Conservation (phyloP, 2,329 filamentous ascomycete species). For the Amauroascus niger region DNA sequence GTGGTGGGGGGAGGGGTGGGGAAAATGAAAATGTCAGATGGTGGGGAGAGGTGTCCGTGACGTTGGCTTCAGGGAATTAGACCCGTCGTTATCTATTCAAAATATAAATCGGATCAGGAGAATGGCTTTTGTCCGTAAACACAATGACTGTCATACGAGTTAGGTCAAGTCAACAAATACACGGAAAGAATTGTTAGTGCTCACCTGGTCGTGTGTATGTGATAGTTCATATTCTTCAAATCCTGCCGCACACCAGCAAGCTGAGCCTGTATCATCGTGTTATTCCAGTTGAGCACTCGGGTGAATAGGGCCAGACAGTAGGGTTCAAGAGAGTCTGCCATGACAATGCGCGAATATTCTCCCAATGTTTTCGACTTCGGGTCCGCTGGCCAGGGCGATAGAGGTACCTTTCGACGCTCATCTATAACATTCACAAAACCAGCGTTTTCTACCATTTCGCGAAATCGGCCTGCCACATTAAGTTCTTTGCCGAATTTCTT, state of each 20-base stretch:
- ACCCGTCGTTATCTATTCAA: not conserved
- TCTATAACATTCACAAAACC: slow-evolving; percentile 45
- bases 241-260: slow-evolving; percentile 14
- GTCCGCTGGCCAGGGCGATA: slow-evolving; percentile 27
- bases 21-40: not conserved
- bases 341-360: slow-evolving; percentile 17
- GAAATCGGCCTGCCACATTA: slow-evolving; percentile 26
- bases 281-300: slow-evolving; percentile 20
- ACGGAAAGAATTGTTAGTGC: not conserved
- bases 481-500: slow-evolving; percentile 22
- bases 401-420: slow-evolving; percentile 24
- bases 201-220: slow-evolving; percentile 12
- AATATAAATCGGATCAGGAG: not conserved
- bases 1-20: not conserved
- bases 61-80: not conserved
- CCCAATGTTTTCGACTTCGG: slow-evolving; percentile 15
- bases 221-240: slow-evolving; percentile 13
- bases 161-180: not conserved
- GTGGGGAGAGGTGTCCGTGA: not conserved
- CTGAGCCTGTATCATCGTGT: slow-evolving; percentile 14
- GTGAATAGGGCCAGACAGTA: slow-evolving; percentile 22
- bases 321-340: slow-evolving; percentile 22
- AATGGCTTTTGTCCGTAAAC: slow-evolving; percentile 16
- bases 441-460: slow-evolving; percentile 37
- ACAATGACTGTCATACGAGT: slow-evolving; percentile 5